Base-by-base conservation (phyloP, 1,284 basidiomycete genomes). In the Marasmius sp. region DNA sequence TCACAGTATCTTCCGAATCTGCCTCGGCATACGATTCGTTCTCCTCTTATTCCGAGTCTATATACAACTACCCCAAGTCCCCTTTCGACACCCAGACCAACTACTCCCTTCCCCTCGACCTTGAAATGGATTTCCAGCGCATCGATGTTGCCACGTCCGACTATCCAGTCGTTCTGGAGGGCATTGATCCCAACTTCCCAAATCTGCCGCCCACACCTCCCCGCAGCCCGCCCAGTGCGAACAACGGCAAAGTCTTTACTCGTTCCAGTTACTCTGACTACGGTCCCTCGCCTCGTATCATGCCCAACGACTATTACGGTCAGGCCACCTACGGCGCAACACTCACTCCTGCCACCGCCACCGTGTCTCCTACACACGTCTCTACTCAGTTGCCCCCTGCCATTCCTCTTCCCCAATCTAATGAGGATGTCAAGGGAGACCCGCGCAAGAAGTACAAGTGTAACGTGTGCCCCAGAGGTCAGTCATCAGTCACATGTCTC, bases 381-480 rank as follows among this genome's bases (percentile, higher is more conserved):
- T 81, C 81, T 45, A 72, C 82, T 5, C 81, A 83, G 43, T 68
- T 87, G 45, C 71, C 81, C 22, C 53, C 61, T 10, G 74, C 82
- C 6, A 77, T 81, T n/a, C 71, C 77, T n/a, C 72, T 77, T 60
- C 74, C 71, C 5, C 74, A 77, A 59, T 75, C 75, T 7, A 68
- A 79, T 33, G 72, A 77, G 62, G 79, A 82, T 58, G 70, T 70
- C 12, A 80, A 83, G 66, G 79, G 80, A 20, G 90, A 92, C 66
- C 81, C 87, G 11, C 85, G 88, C 70, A 89, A 87, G 75, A 91
- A 89, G 70, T 92, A 92, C 72, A 85, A 83, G 67, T 93, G 91
- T 70, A 74, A 81, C 11, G 79, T 80, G 33, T 93, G 92, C 72
- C 86, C 87, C 22, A 79, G 91, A 79, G 83, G 91, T 91, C 71